phyloP scores from a whole-genome alignment of 2,329 filamentous ascomycete genomes.

The Chalaropsis thielavioides region DNA sequence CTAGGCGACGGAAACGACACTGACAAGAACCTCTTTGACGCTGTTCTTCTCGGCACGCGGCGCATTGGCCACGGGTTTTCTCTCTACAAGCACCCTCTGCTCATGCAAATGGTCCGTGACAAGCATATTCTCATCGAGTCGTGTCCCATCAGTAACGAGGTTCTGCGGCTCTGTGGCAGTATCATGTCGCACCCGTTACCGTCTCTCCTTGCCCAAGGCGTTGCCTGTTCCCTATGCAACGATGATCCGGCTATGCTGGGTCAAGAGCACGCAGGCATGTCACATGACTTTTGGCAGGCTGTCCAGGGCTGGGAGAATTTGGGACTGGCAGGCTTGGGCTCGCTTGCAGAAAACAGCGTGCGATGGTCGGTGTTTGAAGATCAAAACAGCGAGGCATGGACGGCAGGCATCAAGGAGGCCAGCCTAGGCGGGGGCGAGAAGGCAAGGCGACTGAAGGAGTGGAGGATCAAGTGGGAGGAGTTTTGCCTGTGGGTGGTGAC shows the following conservation, averaged over 20 bases:
- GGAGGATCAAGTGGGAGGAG: conserved; percentile 69
- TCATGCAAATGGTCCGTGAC: conserved; percentile 79
- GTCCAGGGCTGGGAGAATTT: conserved; percentile 86
- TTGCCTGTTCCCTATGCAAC: conserved; percentile 72
- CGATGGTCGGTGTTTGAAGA: conserved; percentile 84
- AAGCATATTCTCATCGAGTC: conserved; percentile 78
- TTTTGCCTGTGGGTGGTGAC: conserved; percentile 84
- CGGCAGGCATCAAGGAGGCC: conserved; percentile 56
- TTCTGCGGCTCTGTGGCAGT: conserved; percentile 62
- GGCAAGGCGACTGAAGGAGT: conserved; percentile 59
- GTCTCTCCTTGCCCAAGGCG: conserved; percentile 69
- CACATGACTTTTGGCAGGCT: conserved; percentile 88
- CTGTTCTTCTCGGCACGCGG: conserved; percentile 69
- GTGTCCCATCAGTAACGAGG: conserved; percentile 83
- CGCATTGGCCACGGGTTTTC: conserved; percentile 84
- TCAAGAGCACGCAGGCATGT: conserved; percentile 67
- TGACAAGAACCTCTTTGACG: conserved; percentile 77
- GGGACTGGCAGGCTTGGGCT: conserved; percentile 71
- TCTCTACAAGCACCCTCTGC: conserved; percentile 77
- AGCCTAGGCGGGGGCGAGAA: conserved; percentile 56
- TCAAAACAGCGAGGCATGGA: conserved; percentile 55
- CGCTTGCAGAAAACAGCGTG: conserved; percentile 82
- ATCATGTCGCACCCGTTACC: conserved; percentile 70
- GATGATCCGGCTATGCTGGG: conserved; percentile 84
- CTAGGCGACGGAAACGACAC: conserved; percentile 59